These are phyloP conservation scores for Striga hermonthica DNA, from an alignment of 305 asterid genomes.

Conservation along the genomic window DNA sequence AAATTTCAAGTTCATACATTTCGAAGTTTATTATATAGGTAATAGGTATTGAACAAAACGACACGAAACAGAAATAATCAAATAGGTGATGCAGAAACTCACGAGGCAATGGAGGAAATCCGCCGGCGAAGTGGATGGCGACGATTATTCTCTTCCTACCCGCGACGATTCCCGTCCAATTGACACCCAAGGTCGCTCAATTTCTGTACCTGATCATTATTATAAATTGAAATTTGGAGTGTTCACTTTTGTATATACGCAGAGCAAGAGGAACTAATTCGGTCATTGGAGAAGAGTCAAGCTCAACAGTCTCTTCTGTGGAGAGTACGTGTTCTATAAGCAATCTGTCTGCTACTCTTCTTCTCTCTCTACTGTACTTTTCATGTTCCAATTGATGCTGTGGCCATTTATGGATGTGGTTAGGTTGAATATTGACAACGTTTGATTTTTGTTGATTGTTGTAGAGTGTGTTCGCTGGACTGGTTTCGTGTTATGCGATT, in stretches of 20 bases:
- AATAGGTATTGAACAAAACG: no score
- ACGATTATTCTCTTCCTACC: constrained; percentile 63
- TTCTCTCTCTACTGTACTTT: neutral
- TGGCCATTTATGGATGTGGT: constrained; percentile 7
- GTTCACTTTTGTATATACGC: constrained; percentile 27
- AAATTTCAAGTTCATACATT: no score
- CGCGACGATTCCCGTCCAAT: constrained; percentile 74
- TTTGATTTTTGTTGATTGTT: constrained; percentile 3
- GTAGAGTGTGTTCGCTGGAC: constrained; percentile 66
- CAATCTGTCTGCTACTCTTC: neutral
- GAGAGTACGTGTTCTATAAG: constrained; percentile 46
- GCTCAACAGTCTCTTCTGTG: constrained; percentile 71
- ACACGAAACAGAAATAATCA: neutral
- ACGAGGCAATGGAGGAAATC: constrained; percentile 56
- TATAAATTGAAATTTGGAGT: neutral
- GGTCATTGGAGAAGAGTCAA: constrained; percentile 66
- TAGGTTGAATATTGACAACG: neutral
- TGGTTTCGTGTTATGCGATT: constrained; percentile 51
- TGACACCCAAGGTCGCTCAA: constrained; percentile 49
- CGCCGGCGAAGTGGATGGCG: constrained; percentile 38
- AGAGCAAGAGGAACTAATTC: constrained; percentile 89
- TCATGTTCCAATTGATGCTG: neutral
- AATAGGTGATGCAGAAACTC: constrained; percentile 50
- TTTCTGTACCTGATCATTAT: neutral
- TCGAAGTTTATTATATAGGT: no score